A percentile compares a stretch with the other conserved stretches of the same genome.
These are phyloP conservation scores for Cystobasidiopsis lactophilus DNA, from an alignment of 768 basidiomycete genomes.

Conservation along the genomic window DNA sequence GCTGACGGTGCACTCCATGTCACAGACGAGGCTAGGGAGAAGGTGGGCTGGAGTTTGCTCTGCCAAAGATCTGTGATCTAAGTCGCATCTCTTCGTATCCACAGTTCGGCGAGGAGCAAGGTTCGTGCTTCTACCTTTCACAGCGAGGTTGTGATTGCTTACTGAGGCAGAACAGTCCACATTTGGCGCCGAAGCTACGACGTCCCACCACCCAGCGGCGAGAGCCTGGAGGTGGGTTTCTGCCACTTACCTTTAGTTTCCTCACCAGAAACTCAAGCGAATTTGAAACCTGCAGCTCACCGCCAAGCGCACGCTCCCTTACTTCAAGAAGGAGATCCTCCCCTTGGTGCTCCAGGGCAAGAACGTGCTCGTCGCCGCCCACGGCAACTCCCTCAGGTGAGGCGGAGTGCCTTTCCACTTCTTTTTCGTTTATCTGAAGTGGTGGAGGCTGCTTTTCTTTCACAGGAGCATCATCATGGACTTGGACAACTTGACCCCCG, in stretches of 20 bases:
- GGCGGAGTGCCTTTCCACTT: background rate
- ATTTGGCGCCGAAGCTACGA: conserved; percentile 19
- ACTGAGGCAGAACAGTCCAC: conserved; percentile 9
- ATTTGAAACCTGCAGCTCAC: conserved; percentile 10
- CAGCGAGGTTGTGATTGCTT: background rate
- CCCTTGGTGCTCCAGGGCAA: conserved; percentile 15
- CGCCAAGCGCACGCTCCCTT: conserved; percentile 17
- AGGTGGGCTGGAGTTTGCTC: background rate
- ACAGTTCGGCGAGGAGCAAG: conserved; percentile 20
- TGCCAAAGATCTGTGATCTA: background rate
- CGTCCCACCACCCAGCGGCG: conserved; percentile 19
- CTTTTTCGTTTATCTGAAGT: background rate
- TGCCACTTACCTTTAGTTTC: background rate
- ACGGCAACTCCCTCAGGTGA: conserved; percentile 20
- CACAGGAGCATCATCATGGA: conserved; percentile 16
- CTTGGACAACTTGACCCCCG: conserved; percentile 15
- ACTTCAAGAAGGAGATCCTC: conserved; percentile 19
- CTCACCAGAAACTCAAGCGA: too few species aligned
- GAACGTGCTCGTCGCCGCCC: conserved; percentile 21
- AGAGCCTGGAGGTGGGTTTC: conserved; percentile 14
- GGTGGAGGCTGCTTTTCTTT: background rate
- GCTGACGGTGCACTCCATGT: background rate
- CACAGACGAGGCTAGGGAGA: background rate
- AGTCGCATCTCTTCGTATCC: conserved; percentile 10
- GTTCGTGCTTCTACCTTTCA: background rate